Evolutionary conservation across 164 flowering plant genomes (phyloP), one percentile per base, ranked within the genome.

Genomic region (Macadamia tetraphylla): DNA sequence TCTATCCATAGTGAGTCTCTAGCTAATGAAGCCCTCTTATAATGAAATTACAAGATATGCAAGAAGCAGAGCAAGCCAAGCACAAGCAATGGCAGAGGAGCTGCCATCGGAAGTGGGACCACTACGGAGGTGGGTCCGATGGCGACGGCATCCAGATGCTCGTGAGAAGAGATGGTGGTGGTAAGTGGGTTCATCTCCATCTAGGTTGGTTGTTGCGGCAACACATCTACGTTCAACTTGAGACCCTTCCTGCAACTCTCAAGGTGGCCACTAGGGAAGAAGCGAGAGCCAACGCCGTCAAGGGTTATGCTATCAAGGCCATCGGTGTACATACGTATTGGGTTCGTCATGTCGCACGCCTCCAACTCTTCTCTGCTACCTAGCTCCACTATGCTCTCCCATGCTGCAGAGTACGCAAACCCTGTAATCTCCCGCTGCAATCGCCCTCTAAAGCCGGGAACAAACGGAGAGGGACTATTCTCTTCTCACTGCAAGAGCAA

Each of bases 161-260:
- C 23, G 23, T 23, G 23, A 23, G 23, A 23, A 3, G 78, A 30
- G 6, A 73, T 52, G 49, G 71, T 40, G 6, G 62, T 61, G 40
- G 55, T 49, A 23, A 23, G 23, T 0, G 23, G 23, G 23, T 23
- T 23, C 42, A 40, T 62, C 10, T 56, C 35, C 48, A 51, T 66
- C 6, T 71, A 51, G 17, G 66, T 23, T 44, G 29, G 14, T 2
- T 46, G 29, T 56, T 52, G 44, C 15, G 87, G 83, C 65, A 66
- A 62, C 60, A 92, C 94, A 10, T 81, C 66, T 29, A 92, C 84
- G 32, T 81, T 87, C 29, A 92, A 62, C 77, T 84, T 92, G 17
- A 92, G 73, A 11, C 98, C 98, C 0, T 78, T 81, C 68, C 82
- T 88, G 86, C 98, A 92, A 71, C 49, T 81, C 58, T 84, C 86